Base-by-base conservation (phyloP, 2,329 filamentous ascomycete genomes). In the Cladophialophora psammophila region DNA sequence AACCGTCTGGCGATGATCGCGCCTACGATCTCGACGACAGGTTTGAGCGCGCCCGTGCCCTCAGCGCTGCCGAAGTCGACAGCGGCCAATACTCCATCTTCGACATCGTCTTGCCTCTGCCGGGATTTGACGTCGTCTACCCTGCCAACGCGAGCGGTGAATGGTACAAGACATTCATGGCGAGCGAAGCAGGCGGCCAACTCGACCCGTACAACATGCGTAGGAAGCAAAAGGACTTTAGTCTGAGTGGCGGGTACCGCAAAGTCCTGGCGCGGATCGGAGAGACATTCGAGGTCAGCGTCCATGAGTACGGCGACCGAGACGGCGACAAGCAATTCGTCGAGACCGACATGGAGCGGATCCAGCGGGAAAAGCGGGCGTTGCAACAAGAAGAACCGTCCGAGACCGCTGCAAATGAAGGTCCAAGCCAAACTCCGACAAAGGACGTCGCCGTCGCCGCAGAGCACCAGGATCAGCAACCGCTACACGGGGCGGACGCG, bases 31-130 rank as follows among this genome's bases (percentile, higher is more conserved):
- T 79, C 0, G 83, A 87, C 45, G 86, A 88, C 64, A 78, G 84
- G 38, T 91, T 88, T 73, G 84, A 86, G 69, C 89, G 91, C 40
- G 94, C 93, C 1, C 89, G 93, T 13, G 80, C 89, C 0, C 82
- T 99, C 13, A 91, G 88, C 1, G 87, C 87, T 4, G 88, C 90
- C n/a, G 95, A 99, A 77, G 91, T 88, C 2, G 84, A 85, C 32
- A 91, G 88, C 70, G 93, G 92, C 10, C 84, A 86, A 65, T 97
- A 90, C 79, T 88, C 85, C 42, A 91, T 99, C 73, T 93, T 91
- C 75, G 95, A 99, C 76, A 77, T 98, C 69, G 94, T 99, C 12
- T 85, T 99, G 2, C 94, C 96, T 2, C 89, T 91, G n/a, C 95
- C 95, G 0, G 95, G 95, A 18, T 97, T 89, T 80, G 93, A 97